Evolutionary conservation across 2,329 filamentous ascomycete species (phyloP), one percentile per base, ranked within the genome.

Genomic region (Botrytis squamosa): DNA sequence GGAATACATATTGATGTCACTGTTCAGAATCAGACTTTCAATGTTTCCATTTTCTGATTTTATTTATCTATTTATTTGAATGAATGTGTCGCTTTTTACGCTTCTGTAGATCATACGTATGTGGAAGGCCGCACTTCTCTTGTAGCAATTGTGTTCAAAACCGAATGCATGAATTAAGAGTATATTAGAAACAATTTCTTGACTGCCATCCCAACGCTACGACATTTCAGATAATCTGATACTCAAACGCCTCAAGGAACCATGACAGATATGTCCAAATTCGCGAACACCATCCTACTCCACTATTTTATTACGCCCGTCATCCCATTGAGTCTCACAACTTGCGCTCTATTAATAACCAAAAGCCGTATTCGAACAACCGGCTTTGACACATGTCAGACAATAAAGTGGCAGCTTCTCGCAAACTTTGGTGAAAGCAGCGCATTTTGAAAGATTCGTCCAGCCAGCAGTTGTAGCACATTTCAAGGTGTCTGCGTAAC

Each of bases 401-500:
- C 70, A 72, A 46, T 72, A 72, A 25, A 72, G 42, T n/a, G 62
- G 66, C 46, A 72, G n/a, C 62, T 67, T 57, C 18, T 67, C 46
- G 46, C 70, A 72, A 42, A 72, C 67, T 20, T 20, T 38, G 38
- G 60, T 67, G 29, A 72, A 72, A 18, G 36, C 29, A 57, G 36
- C n/a, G 38, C 70, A 71, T 18, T 62, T 57, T 36, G 36, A 36
- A 1, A 57, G 12, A 16, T 71, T 46, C 9, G n/a, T 57, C 60
- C 60, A 71, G 9, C 70, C 70, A 42, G 70, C 60, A 25, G 60
- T 59, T 18, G 62, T 72, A 9, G 38, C 60, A 20, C 70, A 72
- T 33, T 67, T 57, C 14, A 72, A 42, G 5, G 46, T 55, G 29
- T 72, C 70, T 67, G 70, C 44, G 33, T 57, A 72, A 22, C 70